A percentile compares a stretch with the other conserved stretches of the same genome.
These are phyloP conservation scores for Oryza glaberrima DNA, from an alignment of 176 grass and related monocot genomes.

Conservation along the genomic window DNA sequence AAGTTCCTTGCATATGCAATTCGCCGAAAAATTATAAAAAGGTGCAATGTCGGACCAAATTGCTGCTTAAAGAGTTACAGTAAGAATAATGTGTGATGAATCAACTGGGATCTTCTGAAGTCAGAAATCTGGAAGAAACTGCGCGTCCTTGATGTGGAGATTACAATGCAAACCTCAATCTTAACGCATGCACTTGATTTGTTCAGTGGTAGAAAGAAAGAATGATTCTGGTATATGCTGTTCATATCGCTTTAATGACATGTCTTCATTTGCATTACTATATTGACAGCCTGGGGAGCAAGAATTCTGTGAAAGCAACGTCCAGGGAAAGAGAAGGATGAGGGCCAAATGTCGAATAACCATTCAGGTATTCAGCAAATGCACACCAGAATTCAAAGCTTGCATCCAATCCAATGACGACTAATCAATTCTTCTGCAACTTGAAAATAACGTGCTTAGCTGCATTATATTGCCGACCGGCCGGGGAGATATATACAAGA, in stretches of 20 bases:
- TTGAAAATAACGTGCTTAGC: conserved; percentile 29
- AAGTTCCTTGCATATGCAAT: conserved; percentile 33
- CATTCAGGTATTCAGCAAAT: neutral
- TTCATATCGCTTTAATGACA: neutral
- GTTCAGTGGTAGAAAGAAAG: neutral
- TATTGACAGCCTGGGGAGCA: conserved; percentile 39
- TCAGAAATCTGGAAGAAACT: neutral
- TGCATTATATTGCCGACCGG: neutral
- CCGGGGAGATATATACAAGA: neutral
- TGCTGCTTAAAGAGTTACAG: conserved; percentile 2
- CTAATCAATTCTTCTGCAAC: conserved; percentile 17
- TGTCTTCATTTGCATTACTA: conserved; percentile 21
- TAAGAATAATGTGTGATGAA: conserved; percentile 22
- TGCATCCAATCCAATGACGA: neutral
- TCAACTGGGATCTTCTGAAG: conserved; percentile 32
- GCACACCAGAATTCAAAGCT: neutral
- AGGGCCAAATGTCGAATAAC: conserved; percentile 20
- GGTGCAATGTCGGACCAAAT: conserved; percentile 7
- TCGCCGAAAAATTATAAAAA: neutral
- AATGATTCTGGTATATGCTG: conserved; percentile 47
- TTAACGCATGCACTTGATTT: neutral
- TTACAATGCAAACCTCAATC: conserved; percentile 28
- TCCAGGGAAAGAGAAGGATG: neutral
- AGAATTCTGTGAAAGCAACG: conserved; percentile 20
- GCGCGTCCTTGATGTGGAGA: conserved; percentile 7